Evolutionary conservation across 1,284 basidiomycete genomes (phyloP), one percentile per base, ranked within the genome.

Genomic region (Inonotus hispidus): DNA sequence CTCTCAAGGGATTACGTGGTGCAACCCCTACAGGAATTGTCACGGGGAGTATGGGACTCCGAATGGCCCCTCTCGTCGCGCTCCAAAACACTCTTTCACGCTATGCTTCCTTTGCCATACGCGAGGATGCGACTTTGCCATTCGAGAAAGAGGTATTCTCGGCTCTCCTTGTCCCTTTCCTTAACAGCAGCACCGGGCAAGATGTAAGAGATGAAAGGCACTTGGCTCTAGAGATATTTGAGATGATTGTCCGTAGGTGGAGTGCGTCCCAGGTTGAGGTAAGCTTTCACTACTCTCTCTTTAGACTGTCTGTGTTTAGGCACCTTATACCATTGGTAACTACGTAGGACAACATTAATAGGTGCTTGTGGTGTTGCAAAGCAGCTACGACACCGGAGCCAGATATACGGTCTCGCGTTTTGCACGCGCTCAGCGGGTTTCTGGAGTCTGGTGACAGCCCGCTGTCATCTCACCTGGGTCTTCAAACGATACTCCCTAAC

Each of bases 291-390:
- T 49, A 25, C 58, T 64, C 29, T 52, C 25, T 43, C 25, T 57
- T n/a, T 35, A n/a, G n/a, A n/a, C 29, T 53, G 8, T 39, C n/a
- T 29, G 14, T 11, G 16, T 14, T 32, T 6, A 52, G 11, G 13
- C 32, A n/a, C 13, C 11, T 49, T 21, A 21, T 49, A 21, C 19
- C 54, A 37, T 58, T 27, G 47, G 16, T 23, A 8, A 45, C 56
- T 49, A 11, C 57, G 14, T 65, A 84, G 84, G 73, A 71, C 4
- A 77, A 81, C 70, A 62, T 85, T 11, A 82, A 83, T 60, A 80
- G 87, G 19, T 82, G 79, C 64, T 64, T 85, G 29, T 90, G 87
- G 87, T 88, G 86, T 66, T 83, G 82, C 64, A 82, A 81, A 66
- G 85, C 84, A 2, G 81, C 78, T 0, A 70, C 75, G 4, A 72